phyloP scores from a whole-genome alignment of 2,329 filamentous ascomycete genomes.

The Rutstroemia sydowiana region DNA sequence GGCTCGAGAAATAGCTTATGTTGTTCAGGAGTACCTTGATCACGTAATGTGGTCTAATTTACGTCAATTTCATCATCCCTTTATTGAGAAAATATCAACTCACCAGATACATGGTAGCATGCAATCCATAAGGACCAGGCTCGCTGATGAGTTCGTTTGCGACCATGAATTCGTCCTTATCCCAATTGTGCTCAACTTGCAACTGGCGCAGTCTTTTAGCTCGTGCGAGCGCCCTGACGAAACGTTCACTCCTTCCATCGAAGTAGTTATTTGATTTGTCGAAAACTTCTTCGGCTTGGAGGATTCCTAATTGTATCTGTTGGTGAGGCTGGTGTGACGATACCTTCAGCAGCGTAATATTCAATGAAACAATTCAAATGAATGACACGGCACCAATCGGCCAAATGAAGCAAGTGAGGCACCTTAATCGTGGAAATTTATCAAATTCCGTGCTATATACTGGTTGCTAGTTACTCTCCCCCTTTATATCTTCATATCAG shows the following conservation, averaged over 20 bases:
- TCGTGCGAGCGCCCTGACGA: conserved; percentile 61
- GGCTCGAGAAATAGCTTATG: conserved; percentile 64
- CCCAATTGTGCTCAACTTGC: conserved; percentile 60
- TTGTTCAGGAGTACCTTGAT: conserved; percentile 67
- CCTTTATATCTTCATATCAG: neutral
- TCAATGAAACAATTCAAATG: neutral
- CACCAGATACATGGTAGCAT: conserved; percentile 62
- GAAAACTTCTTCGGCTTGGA: conserved; percentile 62
- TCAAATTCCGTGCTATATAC: no score
- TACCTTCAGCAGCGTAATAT: neutral
- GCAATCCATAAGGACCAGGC: conserved; percentile 66
- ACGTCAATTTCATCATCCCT: neutral
- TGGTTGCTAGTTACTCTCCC: no score
- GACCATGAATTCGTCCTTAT: conserved; percentile 50
- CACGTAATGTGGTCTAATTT: conserved; percentile 54
- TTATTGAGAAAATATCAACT: conserved; percentile 14
- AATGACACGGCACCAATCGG: no score
- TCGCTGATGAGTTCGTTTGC: conserved; percentile 67
- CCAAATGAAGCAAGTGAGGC: no score
- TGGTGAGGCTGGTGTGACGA: neutral
- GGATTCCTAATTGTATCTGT: conserved; percentile 36
- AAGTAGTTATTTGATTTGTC: conserved; percentile 76
- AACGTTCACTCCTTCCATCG: conserved; percentile 58
- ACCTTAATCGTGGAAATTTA: no score
- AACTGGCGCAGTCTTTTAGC: conserved; percentile 65